Conservation (phyloP, 2,329 filamentous ascomycete genomes). For the Rutstroemia sp. region DNA sequence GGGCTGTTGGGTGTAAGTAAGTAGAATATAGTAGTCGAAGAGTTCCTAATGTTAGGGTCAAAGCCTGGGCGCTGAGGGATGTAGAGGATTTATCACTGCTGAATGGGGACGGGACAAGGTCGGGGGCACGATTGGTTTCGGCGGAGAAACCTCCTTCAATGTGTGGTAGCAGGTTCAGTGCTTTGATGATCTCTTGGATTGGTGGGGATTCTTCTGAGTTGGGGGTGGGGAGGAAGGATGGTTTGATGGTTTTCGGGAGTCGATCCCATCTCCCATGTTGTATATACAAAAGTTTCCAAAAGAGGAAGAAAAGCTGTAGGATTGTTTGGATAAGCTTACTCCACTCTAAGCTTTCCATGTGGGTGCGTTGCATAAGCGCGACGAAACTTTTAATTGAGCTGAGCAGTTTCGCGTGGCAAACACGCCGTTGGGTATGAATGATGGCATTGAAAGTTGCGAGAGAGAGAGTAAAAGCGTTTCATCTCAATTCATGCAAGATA, state of each 20-base stretch:
- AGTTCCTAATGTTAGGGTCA: conserved; percentile 38
- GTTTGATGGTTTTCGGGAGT: conserved; percentile 12
- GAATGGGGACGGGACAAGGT: conserved; percentile 49
- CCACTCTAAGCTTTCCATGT: too few relatives aligned
- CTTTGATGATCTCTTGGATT: conserved; percentile 33
- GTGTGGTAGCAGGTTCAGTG: conserved; percentile 45
- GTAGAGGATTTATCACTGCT: conserved; percentile 33
- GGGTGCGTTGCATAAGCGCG: too few relatives aligned
- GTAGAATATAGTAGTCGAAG: conserved; percentile 58
- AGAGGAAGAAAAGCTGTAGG: too few relatives aligned
- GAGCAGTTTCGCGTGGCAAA: too few relatives aligned
- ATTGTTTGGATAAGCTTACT: too few relatives aligned
- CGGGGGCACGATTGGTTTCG: conserved; percentile 50
- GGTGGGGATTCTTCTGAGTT: conserved; percentile 27
- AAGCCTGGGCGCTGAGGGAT: conserved; percentile 31
- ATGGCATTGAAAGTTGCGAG: too few relatives aligned
- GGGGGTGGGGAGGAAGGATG: conserved; percentile 22
- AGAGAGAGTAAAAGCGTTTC: too few relatives aligned
- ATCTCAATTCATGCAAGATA: too few relatives aligned
- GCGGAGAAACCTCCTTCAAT: conserved; percentile 58
- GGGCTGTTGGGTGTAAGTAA: conserved; percentile 49
- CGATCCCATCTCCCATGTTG: conserved; percentile 3
- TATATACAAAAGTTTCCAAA: neutral
- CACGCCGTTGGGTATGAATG: too few relatives aligned
- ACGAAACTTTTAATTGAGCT: too few relatives aligned